Percentiles rank a stretch among this genome's conserved stretches.
Evolutionary conservation across 805 yeast species (phyloP).

Genomic region (Lachancea waltii): DNA sequence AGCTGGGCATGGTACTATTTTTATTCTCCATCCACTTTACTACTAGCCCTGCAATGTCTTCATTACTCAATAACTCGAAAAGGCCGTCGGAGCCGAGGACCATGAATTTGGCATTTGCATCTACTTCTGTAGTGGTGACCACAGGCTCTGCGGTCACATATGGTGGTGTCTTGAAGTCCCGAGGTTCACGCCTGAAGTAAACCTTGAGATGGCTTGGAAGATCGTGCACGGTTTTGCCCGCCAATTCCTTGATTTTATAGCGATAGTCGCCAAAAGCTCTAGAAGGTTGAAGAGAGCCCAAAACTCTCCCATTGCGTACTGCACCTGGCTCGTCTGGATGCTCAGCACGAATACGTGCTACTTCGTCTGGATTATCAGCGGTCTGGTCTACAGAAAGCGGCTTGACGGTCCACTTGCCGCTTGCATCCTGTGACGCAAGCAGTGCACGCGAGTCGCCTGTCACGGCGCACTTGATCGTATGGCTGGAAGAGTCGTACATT

Average conservation of each 20-base stretch:
- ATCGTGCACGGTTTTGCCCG: conserved; percentile 38
- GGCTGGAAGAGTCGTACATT: conserved; percentile 72
- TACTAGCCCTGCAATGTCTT: conserved; percentile 86
- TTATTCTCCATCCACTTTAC: conserved; percentile 87
- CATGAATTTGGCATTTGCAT: conserved; percentile 69
- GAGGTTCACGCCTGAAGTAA: conserved; percentile 74
- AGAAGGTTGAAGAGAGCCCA: conserved; percentile 91
- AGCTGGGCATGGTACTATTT: too few relatives aligned
- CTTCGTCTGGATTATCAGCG: conserved; percentile 85
- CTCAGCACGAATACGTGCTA: conserved; percentile 69
- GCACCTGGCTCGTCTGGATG: conserved; percentile 90
- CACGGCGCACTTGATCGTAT: conserved; percentile 78
- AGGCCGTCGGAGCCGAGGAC: conserved; percentile 94
- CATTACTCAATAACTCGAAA: conserved; percentile 85
- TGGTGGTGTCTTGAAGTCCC: conserved; percentile 79
- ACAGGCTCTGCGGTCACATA: conserved; percentile 97
- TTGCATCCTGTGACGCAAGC: conserved; percentile 60
- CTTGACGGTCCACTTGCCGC: conserved; percentile 78
- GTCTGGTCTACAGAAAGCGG: conserved; percentile 90
- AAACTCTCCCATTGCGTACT: conserved; percentile 77
- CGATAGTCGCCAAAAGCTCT: conserved; percentile 97
- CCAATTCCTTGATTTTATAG: conserved; percentile 67
- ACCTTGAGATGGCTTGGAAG: conserved; percentile 75
- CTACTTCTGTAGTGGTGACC: conserved; percentile 70
- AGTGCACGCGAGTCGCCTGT: conserved; percentile 95